Percentiles rank a stretch among this genome's conserved stretches.
These are phyloP conservation scores for Yarrowia galli DNA, from an alignment of 1,139 yeast species.

Conservation along the genomic window DNA sequence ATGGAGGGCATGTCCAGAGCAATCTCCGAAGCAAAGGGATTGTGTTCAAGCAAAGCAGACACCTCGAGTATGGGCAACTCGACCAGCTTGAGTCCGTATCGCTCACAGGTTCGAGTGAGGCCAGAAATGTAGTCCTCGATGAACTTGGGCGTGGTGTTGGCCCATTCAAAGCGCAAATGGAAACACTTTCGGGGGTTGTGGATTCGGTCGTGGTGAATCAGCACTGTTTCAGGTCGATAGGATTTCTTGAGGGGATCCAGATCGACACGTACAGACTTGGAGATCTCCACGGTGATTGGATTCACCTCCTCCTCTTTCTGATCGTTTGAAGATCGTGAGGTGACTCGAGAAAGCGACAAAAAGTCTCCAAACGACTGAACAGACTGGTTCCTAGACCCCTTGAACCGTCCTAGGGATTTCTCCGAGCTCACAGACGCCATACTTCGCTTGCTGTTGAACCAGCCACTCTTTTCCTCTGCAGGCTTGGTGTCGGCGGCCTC, in stretches of 20 bases:
- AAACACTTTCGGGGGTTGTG: constrained; percentile 96
- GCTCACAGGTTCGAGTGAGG: constrained; percentile 83
- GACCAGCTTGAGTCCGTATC: constrained; percentile 86
- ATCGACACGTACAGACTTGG: constrained; percentile 61
- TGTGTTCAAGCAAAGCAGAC: constrained; percentile 72
- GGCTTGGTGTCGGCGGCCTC: constrained; percentile 37
- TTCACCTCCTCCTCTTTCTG: constrained; percentile 8
- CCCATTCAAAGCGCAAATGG: constrained; percentile 91
- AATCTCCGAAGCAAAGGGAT: constrained; percentile 89
- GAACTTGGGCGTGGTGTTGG: constrained; percentile 84
- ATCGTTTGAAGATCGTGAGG: constrained; percentile 10
- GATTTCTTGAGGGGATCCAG: constrained; percentile 78
- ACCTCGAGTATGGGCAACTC: constrained; percentile 93
- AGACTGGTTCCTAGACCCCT: constrained; percentile 8
- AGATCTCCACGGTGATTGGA: constrained; percentile 34
- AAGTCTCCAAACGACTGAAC: constrained; percentile 22
- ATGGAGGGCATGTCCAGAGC: constrained; percentile 59
- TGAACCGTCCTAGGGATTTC: constrained; percentile 3
- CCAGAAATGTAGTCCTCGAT: constrained; percentile 86
- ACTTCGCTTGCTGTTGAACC: constrained; percentile 37
- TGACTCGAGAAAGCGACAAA: constrained; percentile 7
- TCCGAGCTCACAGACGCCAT: constrained; percentile 30
- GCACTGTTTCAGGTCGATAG: constrained; percentile 76
- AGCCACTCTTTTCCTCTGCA: constrained; percentile 15
- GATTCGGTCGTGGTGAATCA: constrained; percentile 87